Evolutionary conservation across 176 grass and related monocot genomes (phyloP), one percentile per base, ranked within the genome.

Genomic region (Pontederia crassipes): DNA sequence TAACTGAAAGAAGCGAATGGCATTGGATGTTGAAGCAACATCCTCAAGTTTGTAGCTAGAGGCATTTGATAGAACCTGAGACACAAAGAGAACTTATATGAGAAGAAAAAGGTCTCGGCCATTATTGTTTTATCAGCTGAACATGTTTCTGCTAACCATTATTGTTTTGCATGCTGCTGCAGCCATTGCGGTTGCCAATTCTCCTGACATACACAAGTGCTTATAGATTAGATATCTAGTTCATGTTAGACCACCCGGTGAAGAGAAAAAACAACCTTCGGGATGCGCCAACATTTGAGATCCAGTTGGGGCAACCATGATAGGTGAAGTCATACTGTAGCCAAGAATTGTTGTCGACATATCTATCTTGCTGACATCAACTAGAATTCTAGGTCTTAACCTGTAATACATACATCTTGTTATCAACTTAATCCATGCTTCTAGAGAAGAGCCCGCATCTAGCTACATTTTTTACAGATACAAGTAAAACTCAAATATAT

Each of bases 1-100:
- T 88, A 98, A 79, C 66, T 98, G 93, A 71, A 59, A 98, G 86
- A 98, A 98, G 45, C 84, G 84, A 83, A 88, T 52, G 26, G 77
- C 82, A 29, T 62, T 55, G 28, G 87, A 85, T 74, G 87, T 88
- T 35, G 77, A 91, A 54, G 74, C 82, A 69, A 98, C 87, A 13
- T 98, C 87, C 77, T 92, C 87, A 26, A 98, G 65, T 48, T 20
- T 92, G 79, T 78, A 87, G 65, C 35, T 88, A 16, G 93, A 83
- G 59, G 57, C 0, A 50, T 80, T 85, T 57, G 93, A 97, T 55
- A 97, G 70, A 17, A 91, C 87, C 87, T 97, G 67, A 18, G 52
- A 12, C 57, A 69, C 10, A 62, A 2, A 56, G 17, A 16, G 54
- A 15, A 11, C 35, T 54, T 53, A 24, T 29, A 50, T 40, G 32